Evolutionary conservation across 1,139 yeast genomes (phyloP), one percentile per base, ranked within the genome.

Genomic region (Taphrina confusa): DNA sequence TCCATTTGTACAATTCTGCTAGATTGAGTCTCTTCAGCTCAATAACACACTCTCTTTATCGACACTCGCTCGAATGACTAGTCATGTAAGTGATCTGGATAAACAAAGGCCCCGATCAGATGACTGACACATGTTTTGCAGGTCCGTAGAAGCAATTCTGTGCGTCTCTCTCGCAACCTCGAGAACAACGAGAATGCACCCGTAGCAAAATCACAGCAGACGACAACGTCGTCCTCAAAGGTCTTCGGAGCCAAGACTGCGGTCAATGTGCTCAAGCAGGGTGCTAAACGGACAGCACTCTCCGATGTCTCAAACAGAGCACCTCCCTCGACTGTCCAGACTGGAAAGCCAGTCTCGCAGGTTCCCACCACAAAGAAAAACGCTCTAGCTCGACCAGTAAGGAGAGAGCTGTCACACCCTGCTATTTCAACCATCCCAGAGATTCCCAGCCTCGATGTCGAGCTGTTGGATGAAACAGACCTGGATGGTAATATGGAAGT

Each of bases 241-340:
- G 9, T 22, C 6, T 12, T 40, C 18, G 34, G 42, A 8, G 14
- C 14, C 46, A 46, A 37, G 23, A 31, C 40, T 3, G 12, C 33
- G n/a, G 45, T 40, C 25, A 37, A 45, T n/a, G 62, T 62, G 11
- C 58, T 64, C 45, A 65, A 64, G 46, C 62, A 61, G 31, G 66
- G 66, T 12, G 65, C 66, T 25, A 63, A 61, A 42, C 61, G 66
- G 9, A 61, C 64, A 9, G 66, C 63, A 3, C 61, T 65, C 12
- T 63, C 64, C 14, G 66, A 65, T 39, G 66, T 65, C 28, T 61
- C 65, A 36, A 64, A 64, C 34, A 31, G 51, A n/a, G 56, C 45
- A 36, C 45, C 56, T 0, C 8, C 27, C 25, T 22, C 44, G 11
- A n/a, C 30, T 11, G 16, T 18, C 8, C 46, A 37, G 4, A 61